phyloP scores from a whole-genome alignment of 2,329 filamentous ascomycete species.

The Trichophaea hybrida region DNA sequence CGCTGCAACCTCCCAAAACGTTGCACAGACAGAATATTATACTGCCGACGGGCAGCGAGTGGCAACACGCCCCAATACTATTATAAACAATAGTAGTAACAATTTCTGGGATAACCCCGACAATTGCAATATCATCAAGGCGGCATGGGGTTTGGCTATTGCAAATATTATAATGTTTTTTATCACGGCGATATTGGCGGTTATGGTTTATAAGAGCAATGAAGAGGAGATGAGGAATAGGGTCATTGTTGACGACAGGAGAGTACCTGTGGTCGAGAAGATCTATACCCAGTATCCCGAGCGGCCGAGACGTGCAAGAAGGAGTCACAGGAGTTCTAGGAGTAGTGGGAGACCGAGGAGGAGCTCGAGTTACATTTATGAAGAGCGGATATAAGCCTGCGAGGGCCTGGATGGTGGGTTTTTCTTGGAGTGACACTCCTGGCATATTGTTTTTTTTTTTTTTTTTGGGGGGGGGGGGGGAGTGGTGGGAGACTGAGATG shows the following conservation, averaged over 20 bases:
- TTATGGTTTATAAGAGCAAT: conserved; percentile 2
- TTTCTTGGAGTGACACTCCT: too few relatives aligned
- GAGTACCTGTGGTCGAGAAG: neutral
- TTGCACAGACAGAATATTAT: neutral
- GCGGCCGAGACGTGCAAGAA: neutral
- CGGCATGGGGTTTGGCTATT: conserved; percentile 11
- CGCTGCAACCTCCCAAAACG: neutral
- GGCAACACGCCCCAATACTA: neutral
- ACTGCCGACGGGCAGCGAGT: neutral
- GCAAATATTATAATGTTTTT: conserved; percentile 11
- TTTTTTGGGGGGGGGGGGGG: too few relatives aligned
- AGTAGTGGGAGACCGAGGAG: neutral
- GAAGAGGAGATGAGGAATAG: neutral
- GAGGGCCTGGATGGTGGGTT: too few relatives aligned
- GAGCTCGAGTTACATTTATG: too few relatives aligned
- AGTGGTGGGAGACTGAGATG: too few relatives aligned
- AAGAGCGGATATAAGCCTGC: too few relatives aligned
- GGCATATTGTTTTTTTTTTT: too few relatives aligned
- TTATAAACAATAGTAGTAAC: neutral
- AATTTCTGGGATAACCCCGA: neutral
- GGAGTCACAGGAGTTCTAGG: neutral
- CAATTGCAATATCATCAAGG: conserved; percentile 7
- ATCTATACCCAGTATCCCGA: neutral
- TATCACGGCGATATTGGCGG: conserved; percentile 7
- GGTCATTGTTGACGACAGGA: neutral